Conservation (phyloP, 768 basidiomycete species). For the Collybia sp. region DNA sequence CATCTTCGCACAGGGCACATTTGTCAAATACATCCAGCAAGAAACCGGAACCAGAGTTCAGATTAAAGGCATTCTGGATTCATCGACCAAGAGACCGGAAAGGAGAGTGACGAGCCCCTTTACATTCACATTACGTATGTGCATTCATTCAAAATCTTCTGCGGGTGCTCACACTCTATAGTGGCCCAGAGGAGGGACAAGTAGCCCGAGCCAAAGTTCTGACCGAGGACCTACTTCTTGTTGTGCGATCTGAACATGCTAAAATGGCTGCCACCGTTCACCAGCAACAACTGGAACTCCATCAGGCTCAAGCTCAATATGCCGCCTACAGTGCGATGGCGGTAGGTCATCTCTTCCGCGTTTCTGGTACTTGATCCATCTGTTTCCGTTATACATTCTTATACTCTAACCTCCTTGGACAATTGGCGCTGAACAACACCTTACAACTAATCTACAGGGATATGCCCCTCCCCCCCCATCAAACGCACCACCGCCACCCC, state of each 20-base stretch:
- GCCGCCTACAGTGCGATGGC: slow-evolving; percentile 61
- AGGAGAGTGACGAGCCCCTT: slow-evolving; percentile 79
- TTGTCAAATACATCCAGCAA: slow-evolving; percentile 97
- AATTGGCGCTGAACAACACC: neutral
- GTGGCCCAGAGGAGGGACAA: slow-evolving; percentile 78
- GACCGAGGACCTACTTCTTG: slow-evolving; percentile 78
- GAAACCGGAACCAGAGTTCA: slow-evolving; percentile 96
- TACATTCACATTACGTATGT: slow-evolving; percentile 91
- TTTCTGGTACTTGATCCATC: slow-evolving; percentile 1
- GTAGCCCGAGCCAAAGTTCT: slow-evolving; percentile 76
- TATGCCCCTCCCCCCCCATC: slow-evolving; percentile 48
- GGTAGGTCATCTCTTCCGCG: slow-evolving; percentile 28
- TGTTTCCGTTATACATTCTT: slow-evolving; percentile 1
- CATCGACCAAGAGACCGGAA: slow-evolving; percentile 82
- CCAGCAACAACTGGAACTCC: slow-evolving; percentile 84
- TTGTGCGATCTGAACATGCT: slow-evolving; percentile 83
- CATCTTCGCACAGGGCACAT: slow-evolving; percentile 62
- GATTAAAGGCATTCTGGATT: slow-evolving; percentile 96
- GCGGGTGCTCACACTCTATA: neutral
- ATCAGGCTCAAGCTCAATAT: slow-evolving; percentile 77
- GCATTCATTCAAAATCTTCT: slow-evolving; percentile 51
- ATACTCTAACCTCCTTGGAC: neutral
- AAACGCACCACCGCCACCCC: slow-evolving; percentile 50
- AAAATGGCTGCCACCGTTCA: slow-evolving; percentile 64
- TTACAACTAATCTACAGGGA: slow-evolving; percentile 19